phyloP scores from a whole-genome alignment of 2,329 filamentous ascomycete species.

The Stemphylium beticola region DNA sequence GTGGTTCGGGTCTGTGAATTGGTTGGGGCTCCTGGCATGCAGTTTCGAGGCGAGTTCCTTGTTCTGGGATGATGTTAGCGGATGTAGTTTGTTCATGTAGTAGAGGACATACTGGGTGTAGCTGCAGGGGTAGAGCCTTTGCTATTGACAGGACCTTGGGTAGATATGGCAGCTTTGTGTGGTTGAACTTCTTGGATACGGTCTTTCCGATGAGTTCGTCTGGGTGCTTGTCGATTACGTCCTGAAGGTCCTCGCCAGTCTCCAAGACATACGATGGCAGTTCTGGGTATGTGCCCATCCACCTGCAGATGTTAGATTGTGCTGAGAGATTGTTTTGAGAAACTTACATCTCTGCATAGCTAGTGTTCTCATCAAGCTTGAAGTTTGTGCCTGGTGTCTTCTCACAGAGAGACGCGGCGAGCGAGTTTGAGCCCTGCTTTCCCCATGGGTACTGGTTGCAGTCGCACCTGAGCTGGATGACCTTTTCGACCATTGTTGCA shows the following conservation, averaged over 20 bases:
- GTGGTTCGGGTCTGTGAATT: constrained; percentile 76
- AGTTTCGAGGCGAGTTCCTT: constrained; percentile 69
- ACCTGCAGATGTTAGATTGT: constrained; percentile 46
- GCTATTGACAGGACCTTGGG: constrained; percentile 79
- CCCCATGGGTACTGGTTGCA: constrained; percentile 74
- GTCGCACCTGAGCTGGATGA: constrained; percentile 61
- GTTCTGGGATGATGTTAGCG: constrained; percentile 50
- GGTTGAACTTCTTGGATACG: constrained; percentile 66
- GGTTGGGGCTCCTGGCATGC: constrained; percentile 67
- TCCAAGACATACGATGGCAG: constrained; percentile 69
- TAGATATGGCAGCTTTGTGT: constrained; percentile 70
- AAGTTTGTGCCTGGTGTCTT: constrained; percentile 69
- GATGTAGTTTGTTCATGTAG: not conserved
- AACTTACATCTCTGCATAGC: constrained; percentile 65
- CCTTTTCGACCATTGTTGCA: constrained; percentile 55
- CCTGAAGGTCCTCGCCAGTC: constrained; percentile 68
- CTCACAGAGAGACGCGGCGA: constrained; percentile 69
- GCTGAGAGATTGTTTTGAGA: not conserved
- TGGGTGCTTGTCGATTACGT: constrained; percentile 67
- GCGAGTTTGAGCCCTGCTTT: constrained; percentile 68
- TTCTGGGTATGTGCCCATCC: constrained; percentile 79
- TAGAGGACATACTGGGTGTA: constrained; percentile 62
- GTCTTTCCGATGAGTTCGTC: constrained; percentile 68
- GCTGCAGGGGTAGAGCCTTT: constrained; percentile 76
- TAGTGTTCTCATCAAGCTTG: constrained; percentile 66